Evolutionary conservation across 2,329 filamentous ascomycete species (phyloP).

Genomic region (Aspergillus sp.): DNA sequence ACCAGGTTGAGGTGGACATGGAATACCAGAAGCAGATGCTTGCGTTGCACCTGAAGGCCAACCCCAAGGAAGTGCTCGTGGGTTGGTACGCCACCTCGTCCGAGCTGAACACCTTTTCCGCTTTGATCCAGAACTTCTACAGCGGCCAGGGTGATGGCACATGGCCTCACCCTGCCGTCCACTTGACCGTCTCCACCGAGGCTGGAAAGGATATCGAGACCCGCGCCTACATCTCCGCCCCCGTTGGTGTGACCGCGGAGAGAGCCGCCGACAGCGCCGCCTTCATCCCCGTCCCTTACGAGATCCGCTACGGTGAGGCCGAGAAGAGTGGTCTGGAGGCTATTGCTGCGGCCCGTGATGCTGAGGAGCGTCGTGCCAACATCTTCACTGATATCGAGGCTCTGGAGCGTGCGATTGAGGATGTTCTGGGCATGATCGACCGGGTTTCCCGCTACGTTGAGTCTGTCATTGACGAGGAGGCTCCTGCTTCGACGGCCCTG

Average conservation of each 20-base stretch:
- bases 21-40: conserved; percentile 99
- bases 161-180: conserved; percentile 94
- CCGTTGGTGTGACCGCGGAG: conserved; percentile 92
- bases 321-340: conserved; percentile 78
- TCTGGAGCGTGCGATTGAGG: conserved; percentile 80
- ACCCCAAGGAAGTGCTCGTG: conserved; percentile 89
- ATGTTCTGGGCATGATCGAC: conserved; percentile 86
- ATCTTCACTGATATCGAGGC: conserved; percentile 87
- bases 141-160: conserved; percentile 94
- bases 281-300: conserved; percentile 96
- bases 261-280: conserved; percentile 93
- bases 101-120: conserved; percentile 97
- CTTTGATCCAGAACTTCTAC: conserved; percentile 99
- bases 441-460: conserved; percentile 89
- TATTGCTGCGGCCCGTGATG: conserved; percentile 77
- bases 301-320: conserved; percentile 82
- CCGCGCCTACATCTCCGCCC: conserved; percentile 90
- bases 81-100: conserved; percentile 98
- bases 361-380: conserved; percentile 70
- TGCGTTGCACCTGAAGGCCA: conserved; percentile 86
- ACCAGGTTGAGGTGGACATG: conserved; percentile 99
- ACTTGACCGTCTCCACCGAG: conserved; percentile 90
- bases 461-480: conserved; percentile 85
- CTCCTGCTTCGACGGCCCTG: conserved; percentile 82
- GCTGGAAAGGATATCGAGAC: conserved; percentile 87